Conservation (phyloP, 176 grass and related monocot species). For the Secale cereale region DNA sequence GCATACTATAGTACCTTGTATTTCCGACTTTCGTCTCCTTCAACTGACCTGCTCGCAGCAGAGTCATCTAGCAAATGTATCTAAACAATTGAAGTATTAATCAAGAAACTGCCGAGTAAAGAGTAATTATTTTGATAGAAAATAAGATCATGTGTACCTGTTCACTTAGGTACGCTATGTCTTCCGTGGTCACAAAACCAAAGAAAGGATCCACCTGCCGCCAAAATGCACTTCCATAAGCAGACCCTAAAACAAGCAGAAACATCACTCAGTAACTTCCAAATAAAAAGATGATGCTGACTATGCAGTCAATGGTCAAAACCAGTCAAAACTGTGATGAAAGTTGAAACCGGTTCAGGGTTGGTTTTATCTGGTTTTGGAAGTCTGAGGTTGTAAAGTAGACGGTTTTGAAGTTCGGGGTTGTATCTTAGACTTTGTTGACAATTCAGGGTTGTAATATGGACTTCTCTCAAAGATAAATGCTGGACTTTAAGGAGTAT, state of each 20-base stretch:
- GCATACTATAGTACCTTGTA: slow-evolving; percentile 46
- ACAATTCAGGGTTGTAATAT: too few species aligned
- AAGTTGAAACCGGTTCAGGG: too few species aligned
- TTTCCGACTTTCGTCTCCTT: slow-evolving; percentile 47
- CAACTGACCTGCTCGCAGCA: slow-evolving; percentile 33
- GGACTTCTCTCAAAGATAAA: not conserved
- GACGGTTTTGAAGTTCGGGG: too few species aligned
- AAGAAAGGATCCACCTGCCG: slow-evolving; percentile 60
- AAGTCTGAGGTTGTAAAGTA: too few species aligned
- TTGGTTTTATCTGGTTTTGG: too few species aligned
- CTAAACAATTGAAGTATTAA: slow-evolving; percentile 45
- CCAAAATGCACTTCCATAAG: slow-evolving; percentile 47
- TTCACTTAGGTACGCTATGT: slow-evolving; percentile 52
- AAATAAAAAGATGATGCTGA: not conserved
- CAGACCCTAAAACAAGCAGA: slow-evolving; percentile 43
- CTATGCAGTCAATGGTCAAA: too few species aligned
- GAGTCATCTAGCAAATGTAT: slow-evolving; percentile 45
- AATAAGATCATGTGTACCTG: slow-evolving; percentile 44
- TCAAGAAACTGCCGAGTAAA: slow-evolving; percentile 24
- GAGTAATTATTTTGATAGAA: slow-evolving; percentile 10
- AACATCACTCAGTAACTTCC: not conserved
- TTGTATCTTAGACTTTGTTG: too few species aligned
- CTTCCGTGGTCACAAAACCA: slow-evolving; percentile 48
- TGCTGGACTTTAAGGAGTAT: slow-evolving; percentile 16
- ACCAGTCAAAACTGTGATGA: too few species aligned